Evolutionary conservation across 2,329 filamentous ascomycete genomes (phyloP).

Genomic region (Karstenula rhodostoma): DNA sequence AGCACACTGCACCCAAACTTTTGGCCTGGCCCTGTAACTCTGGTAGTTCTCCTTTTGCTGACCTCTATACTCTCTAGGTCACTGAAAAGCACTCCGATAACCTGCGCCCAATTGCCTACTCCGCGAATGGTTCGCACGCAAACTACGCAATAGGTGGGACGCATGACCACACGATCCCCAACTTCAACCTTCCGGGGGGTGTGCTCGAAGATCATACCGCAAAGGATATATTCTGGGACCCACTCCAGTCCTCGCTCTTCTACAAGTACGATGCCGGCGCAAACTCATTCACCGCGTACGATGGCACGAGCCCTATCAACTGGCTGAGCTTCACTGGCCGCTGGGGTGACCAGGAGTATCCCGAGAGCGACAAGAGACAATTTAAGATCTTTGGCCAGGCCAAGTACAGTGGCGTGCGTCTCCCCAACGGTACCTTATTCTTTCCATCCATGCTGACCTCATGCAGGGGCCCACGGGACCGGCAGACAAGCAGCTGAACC

Average conservation of each 20-base stretch:
- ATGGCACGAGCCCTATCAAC: slow-evolving; percentile 57
- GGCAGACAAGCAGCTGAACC: slow-evolving; percentile 64
- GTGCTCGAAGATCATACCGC: slow-evolving; percentile 63
- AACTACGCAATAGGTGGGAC: slow-evolving; percentile 67
- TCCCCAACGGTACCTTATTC: not conserved
- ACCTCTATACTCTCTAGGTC: slow-evolving; percentile 26
- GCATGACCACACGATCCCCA: slow-evolving; percentile 71
- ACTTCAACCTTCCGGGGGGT: slow-evolving; percentile 64
- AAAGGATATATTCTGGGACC: slow-evolving; percentile 67
- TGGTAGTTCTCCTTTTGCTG: no score
- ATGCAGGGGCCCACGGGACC: slow-evolving; percentile 67
- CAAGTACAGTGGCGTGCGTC: not conserved
- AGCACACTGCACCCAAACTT: no score
- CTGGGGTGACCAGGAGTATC: slow-evolving; percentile 70
- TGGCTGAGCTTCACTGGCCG: slow-evolving; percentile 66
- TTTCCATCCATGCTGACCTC: not conserved
- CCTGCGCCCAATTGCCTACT: slow-evolving; percentile 64
- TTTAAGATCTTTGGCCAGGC: slow-evolving; percentile 49
- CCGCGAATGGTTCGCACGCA: slow-evolving; percentile 69
- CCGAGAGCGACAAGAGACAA: slow-evolving; percentile 60
- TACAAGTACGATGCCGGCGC: slow-evolving; percentile 60
- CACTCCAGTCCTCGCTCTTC: slow-evolving; percentile 62
- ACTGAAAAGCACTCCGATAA: slow-evolving; percentile 60
- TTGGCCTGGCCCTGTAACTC: no score
- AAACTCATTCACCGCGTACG: slow-evolving; percentile 58